A percentile compares a stretch with the other conserved stretches of the same genome.
phyloP scores from a whole-genome alignment of 495 filamentous ascomycete species.

The Penicillium samsonianum region DNA sequence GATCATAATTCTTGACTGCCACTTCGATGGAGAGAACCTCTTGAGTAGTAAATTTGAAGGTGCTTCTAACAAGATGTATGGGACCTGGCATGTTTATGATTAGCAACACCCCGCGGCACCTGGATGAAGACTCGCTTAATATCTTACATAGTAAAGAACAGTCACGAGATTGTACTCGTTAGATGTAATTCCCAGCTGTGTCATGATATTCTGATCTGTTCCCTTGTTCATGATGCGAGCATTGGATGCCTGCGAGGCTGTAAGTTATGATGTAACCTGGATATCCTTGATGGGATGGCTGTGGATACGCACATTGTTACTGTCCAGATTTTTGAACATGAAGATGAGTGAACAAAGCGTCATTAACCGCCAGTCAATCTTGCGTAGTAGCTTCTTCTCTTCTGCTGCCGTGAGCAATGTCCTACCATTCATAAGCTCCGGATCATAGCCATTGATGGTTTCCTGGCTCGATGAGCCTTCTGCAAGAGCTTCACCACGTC shows the following conservation, averaged over 20 bases:
- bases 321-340: conserved; percentile 47
- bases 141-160: conserved; percentile 30
- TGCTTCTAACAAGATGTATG: conserved; percentile 48
- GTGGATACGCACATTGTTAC: conserved; percentile 36
- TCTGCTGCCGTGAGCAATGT: conserved; percentile 40
- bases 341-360: conserved; percentile 46
- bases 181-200: conserved; percentile 35
- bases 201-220: conserved; percentile 44
- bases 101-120: conserved; percentile 12
- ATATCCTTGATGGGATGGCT: too few relatives aligned
- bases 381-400: conserved; percentile 44
- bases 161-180: conserved; percentile 35
- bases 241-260: conserved; percentile 34
- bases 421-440: conserved; percentile 42
- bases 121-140: neutral
- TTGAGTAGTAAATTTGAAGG: conserved; percentile 41
- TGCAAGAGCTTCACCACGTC: conserved; percentile 19
- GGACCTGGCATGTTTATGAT: conserved; percentile 30
- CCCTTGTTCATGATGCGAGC: conserved; percentile 42
- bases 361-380: conserved; percentile 50
- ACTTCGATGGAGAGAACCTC: conserved; percentile 32
- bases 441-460: conserved; percentile 41
- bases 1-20: conserved; percentile 40
- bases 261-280: neutral
- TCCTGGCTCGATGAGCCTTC: conserved; percentile 29